Evolutionary conservation across 208 protist species (phyloP).

Genomic region (Leishmania guyanensis): DNA sequence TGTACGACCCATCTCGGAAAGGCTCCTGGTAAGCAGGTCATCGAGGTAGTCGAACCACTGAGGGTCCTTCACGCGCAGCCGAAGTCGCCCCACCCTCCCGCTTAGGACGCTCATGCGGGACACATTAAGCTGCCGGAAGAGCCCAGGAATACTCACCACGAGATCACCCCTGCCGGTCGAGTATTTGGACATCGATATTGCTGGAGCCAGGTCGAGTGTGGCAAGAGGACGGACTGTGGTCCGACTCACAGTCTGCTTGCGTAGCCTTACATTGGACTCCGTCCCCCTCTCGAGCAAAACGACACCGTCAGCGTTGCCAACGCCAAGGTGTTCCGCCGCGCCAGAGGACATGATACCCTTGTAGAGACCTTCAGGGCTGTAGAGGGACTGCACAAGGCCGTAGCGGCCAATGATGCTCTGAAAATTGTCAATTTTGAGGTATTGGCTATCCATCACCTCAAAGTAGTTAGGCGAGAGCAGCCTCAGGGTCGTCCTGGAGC

Average conservation of each 20-base stretch:
- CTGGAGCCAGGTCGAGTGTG: conserved; percentile 29
- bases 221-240: conserved; percentile 20
- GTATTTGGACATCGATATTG: conserved; percentile 32
- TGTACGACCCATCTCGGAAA: conserved; percentile 3
- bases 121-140: conserved; percentile 10
- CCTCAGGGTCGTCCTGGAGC: conserved; percentile 3
- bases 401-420: conserved; percentile 30
- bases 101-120: conserved; percentile 23
- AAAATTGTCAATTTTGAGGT: conserved; percentile 33
- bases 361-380: conserved; percentile 38
- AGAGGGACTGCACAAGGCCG: conserved; percentile 46
- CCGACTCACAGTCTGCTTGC: background rate
- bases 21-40: conserved; percentile 8
- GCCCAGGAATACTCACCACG: conserved; percentile 24
- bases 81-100: conserved; percentile 2
- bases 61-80: conserved; percentile 7
- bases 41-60: background rate
- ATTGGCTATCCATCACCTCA: conserved; percentile 44
- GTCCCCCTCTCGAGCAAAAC: background rate
- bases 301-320: conserved; percentile 15
- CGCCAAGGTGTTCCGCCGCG: conserved; percentile 18
- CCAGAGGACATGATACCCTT: conserved; percentile 51
- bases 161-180: conserved; percentile 1
- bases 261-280: background rate
- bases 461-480: conserved; percentile 64